phyloP scores from a whole-genome alignment of 805 yeast species.

The Hanseniaspora opuntiae region DNA sequence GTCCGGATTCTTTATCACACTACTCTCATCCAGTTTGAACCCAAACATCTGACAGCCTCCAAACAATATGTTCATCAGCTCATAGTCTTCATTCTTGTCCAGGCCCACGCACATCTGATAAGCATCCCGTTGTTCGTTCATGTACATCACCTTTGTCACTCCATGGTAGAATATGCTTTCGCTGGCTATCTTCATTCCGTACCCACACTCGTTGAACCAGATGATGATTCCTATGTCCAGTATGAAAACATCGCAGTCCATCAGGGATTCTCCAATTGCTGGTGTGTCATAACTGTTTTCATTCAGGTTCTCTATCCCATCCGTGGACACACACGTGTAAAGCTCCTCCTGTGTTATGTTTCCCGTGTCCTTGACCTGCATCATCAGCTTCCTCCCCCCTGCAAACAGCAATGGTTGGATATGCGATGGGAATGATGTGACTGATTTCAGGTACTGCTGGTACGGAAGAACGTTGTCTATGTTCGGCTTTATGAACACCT shows the following conservation, averaged over 20 bases:
- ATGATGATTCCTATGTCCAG: conserved; percentile 27
- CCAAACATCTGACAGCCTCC: conserved; percentile 2
- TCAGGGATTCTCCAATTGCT: not conserved
- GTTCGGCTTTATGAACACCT: conserved; percentile 24
- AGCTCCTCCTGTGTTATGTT: conserved; percentile 1
- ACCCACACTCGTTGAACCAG: conserved; percentile 28
- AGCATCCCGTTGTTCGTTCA: not conserved
- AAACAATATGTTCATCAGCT: not conserved
- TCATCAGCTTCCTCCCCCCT: conserved; percentile 30
- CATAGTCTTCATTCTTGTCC: not conserved
- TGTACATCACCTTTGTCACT: conserved; percentile 13
- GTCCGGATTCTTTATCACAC: not conserved
- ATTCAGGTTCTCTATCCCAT: conserved; percentile 6
- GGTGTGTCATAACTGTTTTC: not conserved
- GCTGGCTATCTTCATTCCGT: conserved; percentile 30
- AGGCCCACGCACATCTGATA: conserved; percentile 1
- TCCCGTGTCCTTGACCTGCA: conserved; percentile 14
- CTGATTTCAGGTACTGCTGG: conserved; percentile 21
- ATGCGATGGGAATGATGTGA: conserved; percentile 17
- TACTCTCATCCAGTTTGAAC: conserved; percentile 1
- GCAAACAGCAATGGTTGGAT: conserved; percentile 26
- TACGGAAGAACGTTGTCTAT: conserved; percentile 28
- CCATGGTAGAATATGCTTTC: conserved; percentile 24
- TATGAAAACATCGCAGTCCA: conserved; percentile 26
- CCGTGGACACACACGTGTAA: not conserved